Base-by-base conservation (phyloP, 257 asterid genomes). In the Solanum clarkiae region DNA sequence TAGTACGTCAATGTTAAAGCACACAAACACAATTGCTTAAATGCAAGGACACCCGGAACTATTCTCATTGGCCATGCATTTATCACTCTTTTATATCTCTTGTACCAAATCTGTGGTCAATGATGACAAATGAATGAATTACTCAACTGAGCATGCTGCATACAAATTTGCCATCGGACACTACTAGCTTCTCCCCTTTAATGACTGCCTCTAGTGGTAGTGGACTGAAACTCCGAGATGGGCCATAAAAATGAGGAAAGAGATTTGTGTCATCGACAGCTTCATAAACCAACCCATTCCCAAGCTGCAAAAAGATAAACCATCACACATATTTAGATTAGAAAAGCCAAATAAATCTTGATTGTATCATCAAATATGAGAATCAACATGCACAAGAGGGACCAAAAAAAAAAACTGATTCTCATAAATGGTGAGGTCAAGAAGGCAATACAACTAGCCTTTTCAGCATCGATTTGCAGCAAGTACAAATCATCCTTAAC, bases 241-340 rank as follows among this genome's bases (percentile, higher is more conserved):
- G 96, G 9, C 99, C 99, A 16, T 96, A 96, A 90, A 94, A 96
- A 92, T 96, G 99, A 80, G 98, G 98, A 82, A 96, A 94, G 22
- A 86, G 84, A 22, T 88, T 86, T 45, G 89, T 44, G 42, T 91
- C 92, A 2, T 91, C 97, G 70, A 88, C 91, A 20, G 91, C 91
- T 92, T 96, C 98, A 84, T 94, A 96, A 57, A 93, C 85, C 91
- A 93, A 88, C 63, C 98, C 99, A 70, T 91, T 79, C 9, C 98
- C 98, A 47, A 94, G 98, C 98, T 96, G 98, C 83, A 86, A 85
- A 13, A 45, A 16, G 69, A 56, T 7, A 80, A 56, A 85, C 53
- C 55, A 59, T 65, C 62, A 80, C 15, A 26, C 57, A 82, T 74
- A 47, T 22, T 74, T 13, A 51, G 15, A 75, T 75, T 47, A 75